Base-by-base conservation (phyloP, 345 rosid genomes). In the Murraya koenigii region DNA sequence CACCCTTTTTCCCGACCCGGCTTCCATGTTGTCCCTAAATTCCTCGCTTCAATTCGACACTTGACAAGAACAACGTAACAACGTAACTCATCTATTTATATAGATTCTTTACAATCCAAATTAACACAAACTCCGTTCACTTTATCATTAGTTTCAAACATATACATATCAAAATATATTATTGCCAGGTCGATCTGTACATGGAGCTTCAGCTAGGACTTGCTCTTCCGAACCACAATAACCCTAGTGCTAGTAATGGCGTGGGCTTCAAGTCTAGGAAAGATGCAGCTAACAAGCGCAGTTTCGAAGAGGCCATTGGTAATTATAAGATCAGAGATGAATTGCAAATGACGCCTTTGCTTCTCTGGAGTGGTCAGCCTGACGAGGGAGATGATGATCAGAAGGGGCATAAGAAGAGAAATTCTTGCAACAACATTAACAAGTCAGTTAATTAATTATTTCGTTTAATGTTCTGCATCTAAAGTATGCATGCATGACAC, bases 1-100 rank as follows among this genome's bases (percentile, higher is more conserved):
- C 78, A 75, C 85, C 65, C 85, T 82, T 89, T 90, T 88, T 44
- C 66, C 94, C 93, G 92, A 90, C 94, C 92, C 61, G 78, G 81
- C 78, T 83, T 85, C 85, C 75, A 80, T 79, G 30, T 32, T 87
- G 94, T 88, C 92, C 85, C 85, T 10, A 62, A 61, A 80, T 83
- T 80, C 47, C 76, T 64, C 75, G 72, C 72, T 82, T 78, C 76
- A 69, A 41, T 80, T 58, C 54, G 80, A 80, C 84, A 65, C 56
- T 52, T 4, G 4, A 17, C 22, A 82, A 17, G 14, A 19, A 68
- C 36, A 83, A n/a, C n/a, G n/a, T n/a, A n/a, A n/a, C n/a, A 26
- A 61, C 72, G 80, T 80, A 79, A 14, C 59, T 44, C 65, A 66
- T 38, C 64, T 74, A n/a, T n/a, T 44, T 52, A 63, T 33, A 63